Base-by-base conservation (phyloP, 2,329 filamentous ascomycete species). In the Zalaria sp. region DNA sequence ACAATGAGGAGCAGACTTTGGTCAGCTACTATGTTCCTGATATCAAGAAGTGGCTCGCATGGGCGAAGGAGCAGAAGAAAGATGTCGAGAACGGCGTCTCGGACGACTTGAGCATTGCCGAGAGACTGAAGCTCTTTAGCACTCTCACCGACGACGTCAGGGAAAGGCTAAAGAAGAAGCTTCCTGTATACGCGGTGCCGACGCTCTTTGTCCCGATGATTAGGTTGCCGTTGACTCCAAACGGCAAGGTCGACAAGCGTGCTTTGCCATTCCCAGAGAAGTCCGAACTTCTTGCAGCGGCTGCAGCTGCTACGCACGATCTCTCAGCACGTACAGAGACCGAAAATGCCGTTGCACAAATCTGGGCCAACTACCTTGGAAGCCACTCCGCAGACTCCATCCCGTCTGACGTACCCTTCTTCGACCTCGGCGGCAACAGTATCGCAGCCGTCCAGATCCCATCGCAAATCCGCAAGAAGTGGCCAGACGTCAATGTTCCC, bases 21-120 rank as follows among this genome's bases (percentile, higher is more conserved):
- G 84, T 94, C 52, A 93, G 81, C 58, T 95, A 95, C 60, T 76
- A 94, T 46, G 87, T 95, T 3, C 86, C 88, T 6, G 83, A 93
- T 52, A 71, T 78, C 61, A 72, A 72, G 47, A 73, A 80, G 50
- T 94, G 86, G 85, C 63, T 69, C 35, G 64, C 72, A 18, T 89
- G 78, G 74, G 66, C 88, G 27, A 61, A 73, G 37, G 63, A 66
- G 40, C 52, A 52, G 25, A 50, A 49, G 28, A 43, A 47, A 8
- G 35, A 40, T n/a, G 27, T 38, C 4, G 40, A 41, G 2, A 29
- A 46, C 11, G 41, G 37, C 34, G 45, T 48, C 8, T 34, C 43
- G 26, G 54, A 59, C 35, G 51, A 49, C 27, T 53, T 56, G 43
- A 51, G 48, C 8, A 47, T 59, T 8, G 49, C 48, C 4, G 52